Base-by-base conservation (phyloP, 1,284 basidiomycete genomes). In the Puccinia coronata region DNA sequence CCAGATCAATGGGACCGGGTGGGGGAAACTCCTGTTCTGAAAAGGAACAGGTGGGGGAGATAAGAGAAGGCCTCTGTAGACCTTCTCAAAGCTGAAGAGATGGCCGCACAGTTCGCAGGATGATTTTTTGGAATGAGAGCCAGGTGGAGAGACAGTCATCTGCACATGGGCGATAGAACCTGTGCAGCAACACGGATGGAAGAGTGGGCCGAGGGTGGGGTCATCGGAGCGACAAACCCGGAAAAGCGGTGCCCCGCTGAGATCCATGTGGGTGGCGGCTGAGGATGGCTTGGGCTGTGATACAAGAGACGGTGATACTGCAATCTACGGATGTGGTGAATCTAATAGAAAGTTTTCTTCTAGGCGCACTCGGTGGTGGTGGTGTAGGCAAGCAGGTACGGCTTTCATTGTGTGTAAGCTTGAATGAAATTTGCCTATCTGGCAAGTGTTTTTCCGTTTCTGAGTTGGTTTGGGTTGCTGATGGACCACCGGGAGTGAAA, bases 61-160 rank as follows among this genome's bases (percentile, higher is more conserved):
- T 8, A 28, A 65, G 12, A 28, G 61, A 65, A 65, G 3, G 9
- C n/a, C 34, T 41, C 25, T 65, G 86, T 98, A 99, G 55, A 97
- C 94, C 95, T 96, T 96, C n/a, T 92, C 93, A 86, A 96, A 97
- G 0, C 91, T 89, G 86, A 95, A 96, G 6, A 92, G 90, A 86
- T 96, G 90, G 84, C 95, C 94, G 89, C 96, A 99, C n/a, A 98
- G 92, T 89, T 98, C 96, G 87, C 96, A 99, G 69, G 91, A 92
- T 87, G 93, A 93, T 89, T 97, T 97, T 88, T 94, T 93, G 87
- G 92, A 95, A 87, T 96, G 93, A 16, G 92, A 91, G 89, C 96
- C 96, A 99, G 88, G 93, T 95, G 83, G 92, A 93, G 84, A 98
- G 89, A 87, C 95, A 97, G 85, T 96, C 94, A 85, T 96, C 87